Evolutionary conservation across 345 rosid genomes (phyloP).

Genomic region (Hypericum perforatum): DNA sequence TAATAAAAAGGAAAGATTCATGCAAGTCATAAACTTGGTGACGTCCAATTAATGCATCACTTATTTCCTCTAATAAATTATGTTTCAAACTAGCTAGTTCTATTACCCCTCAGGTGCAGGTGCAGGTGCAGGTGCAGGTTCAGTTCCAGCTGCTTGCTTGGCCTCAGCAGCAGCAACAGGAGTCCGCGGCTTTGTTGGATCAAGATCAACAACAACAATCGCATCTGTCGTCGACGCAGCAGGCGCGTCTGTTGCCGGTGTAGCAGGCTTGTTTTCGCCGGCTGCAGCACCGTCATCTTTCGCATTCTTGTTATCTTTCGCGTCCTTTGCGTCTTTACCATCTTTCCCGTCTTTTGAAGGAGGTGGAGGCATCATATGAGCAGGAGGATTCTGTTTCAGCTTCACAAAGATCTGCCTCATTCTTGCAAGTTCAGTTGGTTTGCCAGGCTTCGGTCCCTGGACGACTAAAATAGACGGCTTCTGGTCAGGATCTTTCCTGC

Average conservation of each 20-base stretch:
- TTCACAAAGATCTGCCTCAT: constrained; percentile 75
- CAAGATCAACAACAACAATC: constrained; percentile 15
- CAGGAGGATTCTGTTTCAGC: constrained; percentile 75
- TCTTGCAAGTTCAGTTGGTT: constrained; percentile 75
- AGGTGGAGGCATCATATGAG: constrained; percentile 88
- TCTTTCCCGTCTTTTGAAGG: constrained; percentile 20
- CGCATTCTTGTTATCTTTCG: constrained; percentile 17
- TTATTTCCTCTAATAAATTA: too few species aligned
- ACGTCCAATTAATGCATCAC: too few species aligned
- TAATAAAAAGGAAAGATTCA: too few species aligned
- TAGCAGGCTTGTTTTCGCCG: constrained; percentile 18
- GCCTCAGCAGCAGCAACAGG: constrained; percentile 20
- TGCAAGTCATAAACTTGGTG: too few species aligned
- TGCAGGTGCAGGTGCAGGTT: constrained; percentile 19
- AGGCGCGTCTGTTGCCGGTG: constrained; percentile 29
- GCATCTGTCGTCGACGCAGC: constrained; percentile 26
- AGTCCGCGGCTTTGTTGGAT: constrained; percentile 25
- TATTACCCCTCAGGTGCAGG: constrained; percentile 15
- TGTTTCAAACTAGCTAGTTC: neutral
- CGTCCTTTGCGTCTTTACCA: constrained; percentile 38
- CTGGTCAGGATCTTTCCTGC: constrained; percentile 65
- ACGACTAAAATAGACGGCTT: constrained; percentile 50
- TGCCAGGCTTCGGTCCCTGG: constrained; percentile 95
- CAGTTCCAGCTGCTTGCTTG: constrained; percentile 20
- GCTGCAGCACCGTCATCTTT: constrained; percentile 21